These are phyloP conservation scores for Penicillium antarcticum DNA, from an alignment of 495 filamentous ascomycete genomes.

Conservation along the genomic window DNA sequence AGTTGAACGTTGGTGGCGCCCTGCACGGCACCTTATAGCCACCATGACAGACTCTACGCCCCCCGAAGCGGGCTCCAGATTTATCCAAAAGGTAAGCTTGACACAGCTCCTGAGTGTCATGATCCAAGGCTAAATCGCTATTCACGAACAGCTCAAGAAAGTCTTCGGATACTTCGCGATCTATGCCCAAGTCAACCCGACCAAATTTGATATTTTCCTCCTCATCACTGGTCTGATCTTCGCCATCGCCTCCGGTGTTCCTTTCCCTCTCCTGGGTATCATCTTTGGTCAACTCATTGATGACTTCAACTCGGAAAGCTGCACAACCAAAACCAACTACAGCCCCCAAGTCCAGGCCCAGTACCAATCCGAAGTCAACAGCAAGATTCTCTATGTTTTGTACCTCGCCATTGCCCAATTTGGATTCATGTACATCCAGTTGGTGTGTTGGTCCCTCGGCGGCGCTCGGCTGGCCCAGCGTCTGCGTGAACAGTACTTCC, in stretches of 20 bases:
- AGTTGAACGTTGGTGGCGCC: neutral
- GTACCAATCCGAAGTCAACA: slow-evolving; percentile 34
- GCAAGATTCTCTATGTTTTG: slow-evolving; percentile 56
- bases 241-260: slow-evolving; percentile 58
- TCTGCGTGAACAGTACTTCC: slow-evolving; percentile 54
- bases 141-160: neutral
- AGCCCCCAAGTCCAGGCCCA: slow-evolving; percentile 20
- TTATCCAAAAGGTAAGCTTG: slow-evolving; percentile 1
- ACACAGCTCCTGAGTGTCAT: neutral
- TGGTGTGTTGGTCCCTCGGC: slow-evolving; percentile 52
- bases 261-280: slow-evolving; percentile 62
- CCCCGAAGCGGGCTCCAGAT: neutral
- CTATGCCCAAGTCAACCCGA: slow-evolving; percentile 20
- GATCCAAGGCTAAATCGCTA: no score
- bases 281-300: slow-evolving; percentile 64
- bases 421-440: slow-evolving; percentile 47
- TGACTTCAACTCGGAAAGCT: slow-evolving; percentile 57
- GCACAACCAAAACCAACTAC: slow-evolving; percentile 20
- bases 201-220: slow-evolving; percentile 41
- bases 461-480: slow-evolving; percentile 57
- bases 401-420: slow-evolving; percentile 61
- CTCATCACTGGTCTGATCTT: slow-evolving; percentile 46
- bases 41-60: neutral
- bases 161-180: slow-evolving; percentile 5
- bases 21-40: neutral